These are phyloP conservation scores for Candida easanensis DNA, from an alignment of 805 yeast species.

Conservation along the genomic window DNA sequence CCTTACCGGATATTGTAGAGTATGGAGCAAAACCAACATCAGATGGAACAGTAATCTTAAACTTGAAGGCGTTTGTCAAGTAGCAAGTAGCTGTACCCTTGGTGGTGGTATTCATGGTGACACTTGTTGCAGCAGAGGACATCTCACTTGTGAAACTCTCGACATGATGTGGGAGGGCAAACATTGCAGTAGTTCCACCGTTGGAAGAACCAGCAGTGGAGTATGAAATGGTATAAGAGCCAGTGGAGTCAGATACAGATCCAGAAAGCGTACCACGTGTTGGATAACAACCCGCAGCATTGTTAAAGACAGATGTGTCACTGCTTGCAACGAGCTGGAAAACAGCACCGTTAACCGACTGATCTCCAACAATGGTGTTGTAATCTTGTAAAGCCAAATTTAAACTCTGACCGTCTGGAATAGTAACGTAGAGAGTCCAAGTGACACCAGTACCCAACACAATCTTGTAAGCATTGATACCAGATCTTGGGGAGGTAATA, in stretches of 20 bases:
- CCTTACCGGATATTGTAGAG: slow-evolving; percentile 31
- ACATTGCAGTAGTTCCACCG: slow-evolving; percentile 45
- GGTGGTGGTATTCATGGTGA: slow-evolving; percentile 46
- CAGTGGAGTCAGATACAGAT: slow-evolving; percentile 35
- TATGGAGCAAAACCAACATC: slow-evolving; percentile 45
- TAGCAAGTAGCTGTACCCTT: slow-evolving; percentile 47
- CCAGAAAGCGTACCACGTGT: slow-evolving; percentile 45
- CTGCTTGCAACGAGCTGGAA: slow-evolving; percentile 64
- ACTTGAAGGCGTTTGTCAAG: slow-evolving; percentile 37
- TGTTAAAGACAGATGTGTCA: slow-evolving; percentile 44
- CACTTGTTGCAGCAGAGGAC: slow-evolving; percentile 30
- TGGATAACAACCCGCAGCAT: slow-evolving; percentile 62
- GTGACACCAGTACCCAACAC: slow-evolving; percentile 50
- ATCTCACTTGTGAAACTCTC: slow-evolving; percentile 36
- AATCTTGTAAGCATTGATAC: slow-evolving; percentile 52
- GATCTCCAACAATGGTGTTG: slow-evolving; percentile 41
- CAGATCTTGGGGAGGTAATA: slow-evolving; percentile 35
- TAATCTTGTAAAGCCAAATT: slow-evolving; percentile 29
- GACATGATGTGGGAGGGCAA: slow-evolving; percentile 69
- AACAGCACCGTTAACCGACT: slow-evolving; percentile 44
- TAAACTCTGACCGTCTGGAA: slow-evolving; percentile 39
- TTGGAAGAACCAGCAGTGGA: slow-evolving; percentile 43
- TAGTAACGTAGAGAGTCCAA: slow-evolving; percentile 68
- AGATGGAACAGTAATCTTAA: slow-evolving; percentile 43
- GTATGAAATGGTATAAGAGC: slow-evolving; percentile 43